Evolutionary conservation across 441 rosid genomes (phyloP), one percentile per base, ranked within the genome.

Genomic region (Aleurites moluccanus): DNA sequence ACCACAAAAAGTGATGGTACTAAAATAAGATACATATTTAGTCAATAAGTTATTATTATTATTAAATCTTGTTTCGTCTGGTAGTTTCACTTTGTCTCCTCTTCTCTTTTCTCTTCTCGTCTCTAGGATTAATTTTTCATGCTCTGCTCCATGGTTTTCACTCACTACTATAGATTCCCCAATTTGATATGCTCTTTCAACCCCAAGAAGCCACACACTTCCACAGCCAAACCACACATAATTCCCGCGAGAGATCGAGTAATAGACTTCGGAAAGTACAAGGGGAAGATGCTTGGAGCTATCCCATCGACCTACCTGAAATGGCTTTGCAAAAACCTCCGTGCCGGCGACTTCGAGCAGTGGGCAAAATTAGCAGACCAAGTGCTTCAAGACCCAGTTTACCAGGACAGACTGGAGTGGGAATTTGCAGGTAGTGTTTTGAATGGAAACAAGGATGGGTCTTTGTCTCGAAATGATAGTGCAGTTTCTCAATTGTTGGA

Each of bases 331-430:
- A 80, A 84, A 53, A 91, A 88, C 75, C 90, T 90, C 56, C 87
- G 95, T 0, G 86, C 94, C 28, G 80, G 90, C 4, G 90, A 89
- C 79, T 74, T 69, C 59, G 86, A 82, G 78, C 81, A 83, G 14
- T 94, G 98, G 96, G 92, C 97, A 65, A 80, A 76, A 60, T 83
- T 91, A 27, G 97, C 93, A 1, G 93, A 91, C 73, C 83, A 83
- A 67, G 98, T 94, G 4, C 92, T 92, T 1, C 50, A 83, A 8
- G 95, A 94, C 56, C 85, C 90, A 3, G 75, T 92, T 63, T 94
- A 91, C 79, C 78, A 72, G 70, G 98, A 92, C 71, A 81, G 93
- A 25, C 60, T 86, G 3, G 98, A 92, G 80, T 94, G 97, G 98
- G 96, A 91, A 76, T 83, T 83, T 38, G 91, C 93, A 6, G 89